Base-by-base conservation (phyloP, 2,329 filamentous ascomycete species). In the Sporothrix humicola region DNA sequence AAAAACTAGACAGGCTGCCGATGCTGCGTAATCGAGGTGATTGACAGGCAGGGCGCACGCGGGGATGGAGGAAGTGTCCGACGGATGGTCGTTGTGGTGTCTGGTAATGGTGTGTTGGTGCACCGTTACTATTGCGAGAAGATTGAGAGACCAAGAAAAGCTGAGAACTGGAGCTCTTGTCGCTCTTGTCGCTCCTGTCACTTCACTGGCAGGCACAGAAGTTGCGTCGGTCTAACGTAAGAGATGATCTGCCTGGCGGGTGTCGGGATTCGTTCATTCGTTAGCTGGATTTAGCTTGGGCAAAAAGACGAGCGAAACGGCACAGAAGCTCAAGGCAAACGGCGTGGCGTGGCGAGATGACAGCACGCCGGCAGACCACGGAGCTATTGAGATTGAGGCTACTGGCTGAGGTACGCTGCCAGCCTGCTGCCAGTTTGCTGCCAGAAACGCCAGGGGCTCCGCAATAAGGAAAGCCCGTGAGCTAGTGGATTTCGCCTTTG, bases 191-290 rank as follows among this genome's bases (percentile, higher is more conserved):
- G 31, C 31, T 37, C 31, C 31, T 37, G 31, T 37, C 31, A 37
- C 31, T 37, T 69, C 15, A 9, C 17, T 61, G 12, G 48, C 48
- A 69, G 66, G 50, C 48, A 56, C 46, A 50, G 20, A 50, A 44
- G 54, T 26, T 65, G 71, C 50, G 26, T 44, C n/a, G 15, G 69
- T 26, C 54, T 15, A 58, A 74, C 73, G 73, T 74, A 74, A 74
- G 69, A 68, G 72, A 61, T 54, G 69, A 69, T 72, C 73, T 72
- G 69, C 73, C 73, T 74, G 54, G 65, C 44, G 13, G 31, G 31
- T 37, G 31, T 37, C 31, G 31, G 31, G 31, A 37, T 37, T 37
- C 31, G 42, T 15, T 12, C 3, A 12, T 23, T 46, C 44, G 44
- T 65, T 66, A 50, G 63, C 63, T 50, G 8, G 61, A 13, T 54